Conservation (phyloP, 441 rosid species). For the Dalechampia spathulata region DNA sequence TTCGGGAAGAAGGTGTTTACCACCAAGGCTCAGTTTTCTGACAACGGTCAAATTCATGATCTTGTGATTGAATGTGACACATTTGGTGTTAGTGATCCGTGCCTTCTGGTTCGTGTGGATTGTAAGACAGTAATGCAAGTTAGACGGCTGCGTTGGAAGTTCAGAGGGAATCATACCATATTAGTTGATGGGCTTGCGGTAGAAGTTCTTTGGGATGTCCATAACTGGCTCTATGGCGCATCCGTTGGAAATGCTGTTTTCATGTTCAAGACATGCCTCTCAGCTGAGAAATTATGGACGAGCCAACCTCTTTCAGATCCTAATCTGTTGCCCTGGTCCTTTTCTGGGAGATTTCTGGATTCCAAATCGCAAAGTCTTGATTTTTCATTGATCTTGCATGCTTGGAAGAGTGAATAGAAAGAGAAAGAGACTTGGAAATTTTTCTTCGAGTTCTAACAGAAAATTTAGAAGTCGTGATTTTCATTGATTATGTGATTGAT, state of each 20-base stretch:
- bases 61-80: conserved; percentile 65
- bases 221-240: conserved; percentile 72
- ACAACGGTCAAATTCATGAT: conserved; percentile 49
- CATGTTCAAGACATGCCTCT: conserved; percentile 70
- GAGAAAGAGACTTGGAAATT: conserved; percentile 25
- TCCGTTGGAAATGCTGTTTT: conserved; percentile 67
- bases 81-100: conserved; percentile 37
- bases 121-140: conserved; percentile 66
- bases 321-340: conserved; percentile 43
- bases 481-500: conserved; percentile 36
- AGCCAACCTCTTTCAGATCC: conserved; percentile 46
- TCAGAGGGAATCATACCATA: conserved; percentile 71
- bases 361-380: conserved; percentile 55
- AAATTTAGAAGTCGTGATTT: conserved; percentile 40
- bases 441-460: conserved; percentile 42
- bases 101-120: conserved; percentile 58
- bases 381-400: conserved; percentile 67
- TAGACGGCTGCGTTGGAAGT: conserved; percentile 73
- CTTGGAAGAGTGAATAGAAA: conserved; percentile 80
- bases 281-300: conserved; percentile 57
- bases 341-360: conserved; percentile 55
- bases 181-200: conserved; percentile 60
- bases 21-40: conserved; percentile 48
- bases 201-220: conserved; percentile 82
- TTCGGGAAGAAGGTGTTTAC: conserved; percentile 50